Percentiles rank a stretch among this genome's conserved stretches.
phyloP scores from a whole-genome alignment of 1,284 basidiomycete genomes.

The Exobasidium rhododendri region DNA sequence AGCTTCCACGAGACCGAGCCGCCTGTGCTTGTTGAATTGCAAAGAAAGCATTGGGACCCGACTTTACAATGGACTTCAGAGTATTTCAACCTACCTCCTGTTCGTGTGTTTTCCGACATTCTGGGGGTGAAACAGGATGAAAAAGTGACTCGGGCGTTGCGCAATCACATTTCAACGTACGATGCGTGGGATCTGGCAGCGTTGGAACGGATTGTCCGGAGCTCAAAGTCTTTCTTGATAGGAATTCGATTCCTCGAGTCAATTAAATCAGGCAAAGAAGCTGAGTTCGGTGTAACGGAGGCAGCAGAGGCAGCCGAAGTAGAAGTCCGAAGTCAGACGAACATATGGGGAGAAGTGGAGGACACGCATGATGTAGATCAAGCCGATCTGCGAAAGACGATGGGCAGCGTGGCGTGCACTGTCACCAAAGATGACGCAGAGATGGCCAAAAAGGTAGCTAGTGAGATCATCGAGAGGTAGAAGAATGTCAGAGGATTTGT shows the following conservation, averaged over 20 bases:
- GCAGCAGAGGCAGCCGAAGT: conserved; percentile 83
- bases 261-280: conserved; percentile 4
- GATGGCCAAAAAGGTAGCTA: neutral
- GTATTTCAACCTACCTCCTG: conserved; percentile 59
- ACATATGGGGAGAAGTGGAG: conserved; percentile 97
- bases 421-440: conserved; percentile 5
- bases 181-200: conserved; percentile 58
- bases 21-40: conserved; percentile 70
- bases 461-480: neutral
- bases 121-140: conserved; percentile 28
- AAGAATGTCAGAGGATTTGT: no score
- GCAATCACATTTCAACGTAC: conserved; percentile 16
- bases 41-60: conserved; percentile 85
- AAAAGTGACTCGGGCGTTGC: conserved; percentile 20
- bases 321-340: conserved; percentile 90
- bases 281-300: conserved; percentile 69
- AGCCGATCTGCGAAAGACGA: conserved; percentile 81
- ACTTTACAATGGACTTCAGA: conserved; percentile 76
- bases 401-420: conserved; percentile 58
- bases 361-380: conserved; percentile 78
- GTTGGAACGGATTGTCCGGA: conserved; percentile 84
- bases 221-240: conserved; percentile 87
- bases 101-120: conserved; percentile 18
- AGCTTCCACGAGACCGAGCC: conserved; percentile 79
- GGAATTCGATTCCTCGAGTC: conserved; percentile 77